Percentiles rank a stretch among this genome's conserved stretches.
Evolutionary conservation across 2,329 filamentous ascomycete genomes (phyloP).

Genomic region (Corinectria fuckeliana): DNA sequence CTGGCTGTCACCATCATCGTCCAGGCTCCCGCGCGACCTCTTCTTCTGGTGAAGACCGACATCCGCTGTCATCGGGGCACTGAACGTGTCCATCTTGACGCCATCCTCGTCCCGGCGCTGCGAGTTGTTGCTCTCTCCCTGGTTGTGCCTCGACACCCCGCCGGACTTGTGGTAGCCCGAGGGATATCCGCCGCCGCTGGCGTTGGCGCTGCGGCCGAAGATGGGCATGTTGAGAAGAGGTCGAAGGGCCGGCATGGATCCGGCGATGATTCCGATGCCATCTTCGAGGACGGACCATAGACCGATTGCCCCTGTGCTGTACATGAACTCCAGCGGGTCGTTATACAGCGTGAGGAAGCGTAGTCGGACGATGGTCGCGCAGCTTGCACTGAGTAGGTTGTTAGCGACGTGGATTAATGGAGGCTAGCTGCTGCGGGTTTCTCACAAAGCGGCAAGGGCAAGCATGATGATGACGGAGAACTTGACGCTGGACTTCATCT

Average conservation of each 20-base stretch:
- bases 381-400: slow-evolving; percentile 23
- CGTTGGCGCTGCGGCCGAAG: slow-evolving; percentile 18
- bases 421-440: background rate
- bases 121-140: background rate
- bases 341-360: slow-evolving; percentile 31
- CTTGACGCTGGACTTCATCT: slow-evolving; percentile 36
- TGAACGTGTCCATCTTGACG: slow-evolving; percentile 15
- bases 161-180: slow-evolving; percentile 10
- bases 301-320: slow-evolving; percentile 31
- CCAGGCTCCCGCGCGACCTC: slow-evolving; percentile 10
- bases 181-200: slow-evolving; percentile 1
- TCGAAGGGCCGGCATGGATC: slow-evolving; percentile 31
- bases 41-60: slow-evolving; percentile 7
- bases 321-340: slow-evolving; percentile 31
- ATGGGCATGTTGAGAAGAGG: slow-evolving; percentile 27
- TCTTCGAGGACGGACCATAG: slow-evolving; percentile 33
- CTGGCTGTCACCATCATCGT: slow-evolving; percentile 31
- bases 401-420: background rate
- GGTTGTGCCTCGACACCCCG: background rate
- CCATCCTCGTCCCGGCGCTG: background rate
- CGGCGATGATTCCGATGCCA: slow-evolving; percentile 34
- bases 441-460: slow-evolving; percentile 33
- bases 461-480: slow-evolving; percentile 29
- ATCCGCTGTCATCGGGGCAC: background rate
- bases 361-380: slow-evolving; percentile 31